Evolutionary conservation across 1,284 basidiomycete species (phyloP), one percentile per base, ranked within the genome.

Genomic region (Rhodotorula sp.): DNA sequence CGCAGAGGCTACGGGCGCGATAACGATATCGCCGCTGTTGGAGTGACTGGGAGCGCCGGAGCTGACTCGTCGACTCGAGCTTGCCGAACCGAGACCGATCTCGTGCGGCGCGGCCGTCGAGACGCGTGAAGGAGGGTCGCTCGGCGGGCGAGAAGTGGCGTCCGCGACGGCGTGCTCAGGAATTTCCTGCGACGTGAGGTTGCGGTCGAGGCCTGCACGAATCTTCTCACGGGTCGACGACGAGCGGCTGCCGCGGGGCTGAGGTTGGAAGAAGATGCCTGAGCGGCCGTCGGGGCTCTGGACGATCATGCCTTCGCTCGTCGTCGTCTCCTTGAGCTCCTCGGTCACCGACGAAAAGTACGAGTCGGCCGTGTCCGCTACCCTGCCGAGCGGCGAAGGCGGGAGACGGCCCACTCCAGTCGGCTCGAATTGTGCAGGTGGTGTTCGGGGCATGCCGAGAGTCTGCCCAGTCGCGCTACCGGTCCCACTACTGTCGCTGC

Each of bases 271-370:
- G 81, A 94, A 92, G 73, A 99, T 94, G 28, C 92, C 87, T 0
- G 93, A 91, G 71, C 93, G 87, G 0, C 95, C 95, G 78, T 96
- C 92, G 0, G 92, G 91, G 77, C 88, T 91, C 74, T 94, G 92
- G 61, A 99, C 89, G 54, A 98, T 86, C 28, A 97, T 85, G 0
- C 95, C 95, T 54, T 77, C 70, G 3, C 90, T 89, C 0, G 90
- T 89, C 0, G 90, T 89, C 7, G 86, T 83, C 9, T 89, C 88
- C 11, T 90, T 84, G 76, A 88, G 58, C 40, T 72, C 87, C 62
- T 86, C 83, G 16, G 86, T 81, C 1, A 83, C 87, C 3, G 87
- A 84, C 70, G 90, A 87, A 77, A 98, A 97, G 81, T 97, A 98
- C 75, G 73, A 75, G 24, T 68, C 68, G 18, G 68, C 65, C 15